phyloP scores from a whole-genome alignment of 257 asterid genomes.

The Solanum lycopersicoides region DNA sequence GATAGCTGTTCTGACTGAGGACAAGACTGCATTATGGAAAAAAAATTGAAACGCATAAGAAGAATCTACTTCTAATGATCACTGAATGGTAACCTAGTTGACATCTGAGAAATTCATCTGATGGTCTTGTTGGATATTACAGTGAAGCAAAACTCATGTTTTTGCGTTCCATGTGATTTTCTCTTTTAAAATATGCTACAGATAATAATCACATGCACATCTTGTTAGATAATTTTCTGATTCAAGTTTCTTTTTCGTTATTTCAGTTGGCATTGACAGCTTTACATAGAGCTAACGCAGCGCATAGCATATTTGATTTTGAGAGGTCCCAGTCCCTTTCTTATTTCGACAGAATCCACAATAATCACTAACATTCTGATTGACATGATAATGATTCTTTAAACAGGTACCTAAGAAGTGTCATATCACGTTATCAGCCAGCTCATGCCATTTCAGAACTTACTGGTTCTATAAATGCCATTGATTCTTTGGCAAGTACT shows the following conservation, averaged over 20 bases:
- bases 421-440: conserved; percentile 59
- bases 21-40: not conserved
- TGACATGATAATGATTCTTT: conserved; percentile 8
- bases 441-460: conserved; percentile 45
- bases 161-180: not conserved
- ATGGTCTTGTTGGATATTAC: not conserved
- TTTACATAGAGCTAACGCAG: conserved; percentile 45
- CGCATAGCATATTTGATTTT: conserved; percentile 40
- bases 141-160: not conserved
- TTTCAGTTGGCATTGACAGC: conserved; percentile 89
- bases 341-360: not conserved
- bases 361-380: not conserved
- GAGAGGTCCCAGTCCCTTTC: conserved; percentile 48
- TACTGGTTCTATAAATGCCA: conserved; percentile 25
- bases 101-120: not conserved
- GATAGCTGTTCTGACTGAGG: not conserved
- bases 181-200: not conserved
- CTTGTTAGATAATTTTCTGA: not conserved
- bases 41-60: not conserved
- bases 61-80: not conserved
- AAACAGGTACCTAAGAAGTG: conserved; percentile 53
- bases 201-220: not conserved
- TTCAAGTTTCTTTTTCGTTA: not conserved
- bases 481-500: conserved; percentile 52
- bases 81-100: not conserved